Base-by-base conservation (phyloP, 2,329 filamentous ascomycete genomes). In the Aureobasidium uvarum region DNA sequence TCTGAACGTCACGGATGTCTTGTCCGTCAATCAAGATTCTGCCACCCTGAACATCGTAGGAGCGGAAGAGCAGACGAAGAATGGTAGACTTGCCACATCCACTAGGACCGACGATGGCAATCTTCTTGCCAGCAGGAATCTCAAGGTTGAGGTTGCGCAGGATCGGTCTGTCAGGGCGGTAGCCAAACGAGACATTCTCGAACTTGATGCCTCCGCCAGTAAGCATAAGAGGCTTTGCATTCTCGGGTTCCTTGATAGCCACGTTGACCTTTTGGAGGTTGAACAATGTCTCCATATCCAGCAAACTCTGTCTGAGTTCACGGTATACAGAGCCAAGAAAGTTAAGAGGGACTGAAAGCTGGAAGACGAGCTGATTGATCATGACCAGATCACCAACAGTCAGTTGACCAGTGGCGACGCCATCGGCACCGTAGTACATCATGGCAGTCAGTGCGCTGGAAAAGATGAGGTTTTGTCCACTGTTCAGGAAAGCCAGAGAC, bases 271-370 rank as follows among this genome's bases (percentile, higher is more conserved):
- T 98, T 77, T 99, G 95, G 38, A 99, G 83, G 76, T 91, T 96
- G 82, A 99, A 99, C 6, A 99, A 84, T 0, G 95, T 98, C 78
- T 98, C 95, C 95, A 99, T 99, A 75, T 99, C 96, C 39, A 99
- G 83, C 51, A 99, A 83, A 25, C 92, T 96, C 79, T 99, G 95
- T 65, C 95, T 86, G 63, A 99, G 84, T 79, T 99, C 95, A 71
- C 95, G 89, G 76, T 99, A 99, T 14, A 99, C 94, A 16, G 92
- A 96, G n/a, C 95, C 95, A 4, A 99, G 82, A 77, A 99, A 99
- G 81, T 99, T 99, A 67, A 99, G 84, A 0, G 95, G 95, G 4
- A 99, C 92, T 0, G 92, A 97, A 6, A 99, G 87, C 78, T 99
- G 95, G 79, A 99, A 99, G 66, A 99, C 93, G 20, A 99, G 87